A percentile compares a stretch with the other conserved stretches of the same genome.
Conservation (phyloP, 2,329 filamentous ascomycete species). For the Daldinia eschscholtzii region DNA sequence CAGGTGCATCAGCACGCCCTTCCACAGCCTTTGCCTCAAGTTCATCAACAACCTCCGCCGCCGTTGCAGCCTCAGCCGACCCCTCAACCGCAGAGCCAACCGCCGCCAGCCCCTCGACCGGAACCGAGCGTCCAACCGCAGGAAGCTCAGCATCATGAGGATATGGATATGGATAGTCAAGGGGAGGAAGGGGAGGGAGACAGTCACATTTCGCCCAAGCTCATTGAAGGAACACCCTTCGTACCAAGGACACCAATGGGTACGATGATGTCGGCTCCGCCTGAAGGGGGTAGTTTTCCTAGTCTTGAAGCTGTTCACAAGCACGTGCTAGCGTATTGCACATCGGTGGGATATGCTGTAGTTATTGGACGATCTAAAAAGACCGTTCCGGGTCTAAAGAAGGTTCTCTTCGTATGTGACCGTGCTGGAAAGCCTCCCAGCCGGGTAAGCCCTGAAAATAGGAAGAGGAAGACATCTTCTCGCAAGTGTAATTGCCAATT, state of each 20-base stretch:
- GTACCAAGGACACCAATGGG: slow-evolving; percentile 68
- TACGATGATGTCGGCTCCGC: slow-evolving; percentile 71
- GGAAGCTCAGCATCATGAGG: slow-evolving; percentile 60
- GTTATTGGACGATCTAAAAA: slow-evolving; percentile 77
- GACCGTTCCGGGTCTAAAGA: slow-evolving; percentile 74
- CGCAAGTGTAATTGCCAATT: slow-evolving; percentile 77
- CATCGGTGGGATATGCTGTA: slow-evolving; percentile 75
- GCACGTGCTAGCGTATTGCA: slow-evolving; percentile 73
- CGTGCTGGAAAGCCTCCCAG: slow-evolving; percentile 72
- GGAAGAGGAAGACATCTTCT: slow-evolving; percentile 76
- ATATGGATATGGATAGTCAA: slow-evolving; percentile 67
- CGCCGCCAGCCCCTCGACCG: slow-evolving; percentile 48
- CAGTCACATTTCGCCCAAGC: slow-evolving; percentile 61
- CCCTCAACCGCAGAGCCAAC: slow-evolving; percentile 48
- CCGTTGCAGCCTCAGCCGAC: slow-evolving; percentile 48
- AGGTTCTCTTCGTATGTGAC: slow-evolving; percentile 76
- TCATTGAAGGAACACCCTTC: slow-evolving; percentile 64
- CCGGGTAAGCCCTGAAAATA: slow-evolving; percentile 72
- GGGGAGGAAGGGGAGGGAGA: slow-evolving; percentile 61
- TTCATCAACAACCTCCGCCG: slow-evolving; percentile 52
- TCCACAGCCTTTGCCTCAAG: slow-evolving; percentile 47
- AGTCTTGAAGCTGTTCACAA: slow-evolving; percentile 75
- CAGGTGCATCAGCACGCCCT: slow-evolving; percentile 45
- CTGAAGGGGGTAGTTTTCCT: slow-evolving; percentile 73
- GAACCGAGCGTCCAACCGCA: slow-evolving; percentile 52